phyloP scores from a whole-genome alignment of 805 yeast species.

The Candida taoyuanica region DNA sequence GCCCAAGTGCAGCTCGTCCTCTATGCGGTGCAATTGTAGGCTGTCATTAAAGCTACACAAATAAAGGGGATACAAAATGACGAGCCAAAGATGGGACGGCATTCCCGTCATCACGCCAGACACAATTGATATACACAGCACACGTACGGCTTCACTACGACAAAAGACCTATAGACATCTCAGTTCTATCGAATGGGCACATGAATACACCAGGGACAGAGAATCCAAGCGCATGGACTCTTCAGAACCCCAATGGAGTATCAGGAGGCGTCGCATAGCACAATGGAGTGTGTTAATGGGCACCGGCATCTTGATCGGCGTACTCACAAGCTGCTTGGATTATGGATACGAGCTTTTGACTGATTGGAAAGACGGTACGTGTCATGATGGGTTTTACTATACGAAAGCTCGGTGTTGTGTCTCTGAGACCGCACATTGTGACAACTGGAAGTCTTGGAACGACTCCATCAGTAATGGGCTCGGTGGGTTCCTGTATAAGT shows the following conservation, averaged over 20 bases:
- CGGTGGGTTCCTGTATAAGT: constrained; percentile 29
- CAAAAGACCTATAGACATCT: constrained; percentile 32
- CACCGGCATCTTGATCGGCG: constrained; percentile 44
- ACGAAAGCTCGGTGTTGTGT: constrained; percentile 31
- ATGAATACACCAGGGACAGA: constrained; percentile 33
- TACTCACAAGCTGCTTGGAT: constrained; percentile 45
- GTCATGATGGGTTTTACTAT: constrained; percentile 32
- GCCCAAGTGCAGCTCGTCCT: too few relatives aligned
- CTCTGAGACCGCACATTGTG: constrained; percentile 26
- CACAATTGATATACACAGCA: too few relatives aligned
- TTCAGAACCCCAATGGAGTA: not conserved
- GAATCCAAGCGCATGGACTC: constrained; percentile 3
- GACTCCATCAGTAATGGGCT: constrained; percentile 26
- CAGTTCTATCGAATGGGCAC: constrained; percentile 50
- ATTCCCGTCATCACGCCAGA: constrained; percentile 20
- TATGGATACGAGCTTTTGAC: constrained; percentile 45
- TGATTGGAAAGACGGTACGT: constrained; percentile 50
- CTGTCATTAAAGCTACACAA: not conserved
- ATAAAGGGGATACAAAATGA: not conserved
- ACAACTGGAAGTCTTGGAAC: constrained; percentile 32
- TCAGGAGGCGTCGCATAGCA: not conserved
- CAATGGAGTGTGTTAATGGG: constrained; percentile 40
- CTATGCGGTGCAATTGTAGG: too few relatives aligned
- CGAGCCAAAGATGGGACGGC: constrained; percentile 10
- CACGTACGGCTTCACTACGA: constrained; percentile 3